phyloP scores from a whole-genome alignment of 257 asterid species.

The Solanum verrucosum region DNA sequence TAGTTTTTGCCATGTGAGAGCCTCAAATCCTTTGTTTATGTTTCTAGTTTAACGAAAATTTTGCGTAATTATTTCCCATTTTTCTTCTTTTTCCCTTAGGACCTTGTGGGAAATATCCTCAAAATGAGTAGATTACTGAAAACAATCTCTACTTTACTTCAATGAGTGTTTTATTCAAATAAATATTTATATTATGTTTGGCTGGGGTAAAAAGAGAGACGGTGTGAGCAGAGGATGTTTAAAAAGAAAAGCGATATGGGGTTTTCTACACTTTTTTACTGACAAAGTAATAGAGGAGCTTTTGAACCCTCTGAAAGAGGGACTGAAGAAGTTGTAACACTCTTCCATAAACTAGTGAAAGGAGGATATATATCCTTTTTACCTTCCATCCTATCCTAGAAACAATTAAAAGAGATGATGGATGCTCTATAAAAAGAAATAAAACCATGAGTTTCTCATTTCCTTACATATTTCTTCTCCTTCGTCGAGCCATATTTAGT shows the following conservation, averaged over 20 bases:
- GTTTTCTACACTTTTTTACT: neutral
- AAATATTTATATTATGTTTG: neutral
- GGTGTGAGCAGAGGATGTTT: neutral
- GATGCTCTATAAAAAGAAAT: neutral
- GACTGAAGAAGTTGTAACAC: neutral
- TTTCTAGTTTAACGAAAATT: neutral
- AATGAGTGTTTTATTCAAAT: neutral
- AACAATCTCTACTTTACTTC: neutral
- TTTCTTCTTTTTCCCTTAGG: neutral
- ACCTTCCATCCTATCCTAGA: neutral
- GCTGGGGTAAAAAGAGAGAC: neutral
- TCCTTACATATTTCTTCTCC: neutral
- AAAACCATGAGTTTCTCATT: neutral
- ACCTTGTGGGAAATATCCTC: neutral
- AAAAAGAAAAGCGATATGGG: neutral
- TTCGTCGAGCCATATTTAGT: neutral
- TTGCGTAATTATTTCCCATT: neutral
- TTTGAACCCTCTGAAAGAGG: neutral
- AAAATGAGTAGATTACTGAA: neutral
- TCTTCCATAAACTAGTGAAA: neutral
- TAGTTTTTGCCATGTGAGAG: neutral
- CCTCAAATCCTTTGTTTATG: neutral
- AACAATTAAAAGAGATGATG: neutral
- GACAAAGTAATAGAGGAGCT: neutral
- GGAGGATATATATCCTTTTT: neutral